These are phyloP conservation scores for Coriaria nepalensis DNA, from an alignment of 306 rosid species.

Conservation along the genomic window DNA sequence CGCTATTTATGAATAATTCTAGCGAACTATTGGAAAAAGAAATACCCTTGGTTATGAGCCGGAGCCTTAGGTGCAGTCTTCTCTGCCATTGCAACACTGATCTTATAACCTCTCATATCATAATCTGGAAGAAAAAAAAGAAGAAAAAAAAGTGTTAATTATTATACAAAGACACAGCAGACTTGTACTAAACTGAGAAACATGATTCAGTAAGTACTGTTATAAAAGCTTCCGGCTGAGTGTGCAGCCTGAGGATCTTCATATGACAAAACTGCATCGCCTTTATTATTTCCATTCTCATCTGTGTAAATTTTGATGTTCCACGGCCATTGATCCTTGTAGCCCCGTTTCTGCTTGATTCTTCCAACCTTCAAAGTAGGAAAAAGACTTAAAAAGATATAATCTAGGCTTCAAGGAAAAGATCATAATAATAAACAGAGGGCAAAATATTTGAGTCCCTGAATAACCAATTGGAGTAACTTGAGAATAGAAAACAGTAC, in stretches of 20 bases:
- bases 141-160: constrained; percentile 7
- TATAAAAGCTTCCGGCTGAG: constrained; percentile 83
- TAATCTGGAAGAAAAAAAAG: constrained; percentile 36
- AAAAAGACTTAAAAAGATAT: no score
- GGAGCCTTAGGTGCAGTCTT: constrained; percentile 87
- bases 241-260: constrained; percentile 99
- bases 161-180: not conserved
- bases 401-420: no score
- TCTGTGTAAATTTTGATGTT: constrained; percentile 89
- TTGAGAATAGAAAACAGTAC: no score
- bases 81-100: constrained; percentile 88
- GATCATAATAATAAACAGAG: no score
- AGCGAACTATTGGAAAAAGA: constrained; percentile 3
- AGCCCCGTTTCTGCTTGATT: constrained; percentile 96
- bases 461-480: no score
- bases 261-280: constrained; percentile 82
- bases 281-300: constrained; percentile 84
- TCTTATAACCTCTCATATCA: constrained; percentile 76
- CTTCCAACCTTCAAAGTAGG: constrained; percentile 60
- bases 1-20: not conserved
- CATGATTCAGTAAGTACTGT: constrained; percentile 30
- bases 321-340: constrained; percentile 98
- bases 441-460: no score
- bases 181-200: not conserved
- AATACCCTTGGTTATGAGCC: constrained; percentile 63